A percentile compares a stretch with the other conserved stretches of the same genome.
phyloP scores from a whole-genome alignment of 2,329 filamentous ascomycete genomes.

The Colletotrichum spaethianum region DNA sequence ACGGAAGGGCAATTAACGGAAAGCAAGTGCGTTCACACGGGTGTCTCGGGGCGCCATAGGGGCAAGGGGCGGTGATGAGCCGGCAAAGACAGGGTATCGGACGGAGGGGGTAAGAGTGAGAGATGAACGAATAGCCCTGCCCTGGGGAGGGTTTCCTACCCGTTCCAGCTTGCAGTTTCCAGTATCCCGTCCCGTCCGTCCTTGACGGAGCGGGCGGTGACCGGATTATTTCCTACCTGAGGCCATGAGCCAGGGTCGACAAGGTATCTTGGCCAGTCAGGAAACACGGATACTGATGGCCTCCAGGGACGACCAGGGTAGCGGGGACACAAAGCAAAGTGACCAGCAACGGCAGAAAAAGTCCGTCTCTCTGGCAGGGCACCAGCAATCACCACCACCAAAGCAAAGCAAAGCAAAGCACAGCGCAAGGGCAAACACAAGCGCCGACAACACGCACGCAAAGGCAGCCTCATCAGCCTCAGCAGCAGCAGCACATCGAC shows the following conservation, averaged over 20 bases:
- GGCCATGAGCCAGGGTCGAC: slow-evolving; percentile 7
- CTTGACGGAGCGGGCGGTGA: slow-evolving; percentile 17
- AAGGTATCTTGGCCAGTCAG: slow-evolving; percentile 8
- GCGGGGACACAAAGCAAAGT: background rate
- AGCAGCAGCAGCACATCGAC: background rate
- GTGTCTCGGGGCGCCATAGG: background rate
- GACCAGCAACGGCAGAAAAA: slow-evolving; percentile 14
- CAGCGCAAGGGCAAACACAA: background rate
- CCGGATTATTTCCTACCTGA: slow-evolving; percentile 15
- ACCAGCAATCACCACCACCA: background rate
- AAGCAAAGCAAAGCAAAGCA: background rate
- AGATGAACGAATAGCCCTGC: slow-evolving; percentile 9
- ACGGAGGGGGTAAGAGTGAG: background rate
- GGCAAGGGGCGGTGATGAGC: no score
- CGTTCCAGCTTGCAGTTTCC: background rate
- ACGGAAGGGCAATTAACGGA: background rate
- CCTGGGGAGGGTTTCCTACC: background rate
- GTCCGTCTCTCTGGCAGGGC: background rate
- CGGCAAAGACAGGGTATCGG: background rate
- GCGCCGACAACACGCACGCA: background rate
- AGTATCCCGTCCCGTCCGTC: background rate
- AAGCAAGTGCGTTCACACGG: background rate
- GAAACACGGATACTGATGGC: slow-evolving; percentile 1
- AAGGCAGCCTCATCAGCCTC: background rate
- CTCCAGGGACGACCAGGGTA: background rate